Base-by-base conservation (phyloP, 1,284 basidiomycete species). In the Moesziomyces sp. region DNA sequence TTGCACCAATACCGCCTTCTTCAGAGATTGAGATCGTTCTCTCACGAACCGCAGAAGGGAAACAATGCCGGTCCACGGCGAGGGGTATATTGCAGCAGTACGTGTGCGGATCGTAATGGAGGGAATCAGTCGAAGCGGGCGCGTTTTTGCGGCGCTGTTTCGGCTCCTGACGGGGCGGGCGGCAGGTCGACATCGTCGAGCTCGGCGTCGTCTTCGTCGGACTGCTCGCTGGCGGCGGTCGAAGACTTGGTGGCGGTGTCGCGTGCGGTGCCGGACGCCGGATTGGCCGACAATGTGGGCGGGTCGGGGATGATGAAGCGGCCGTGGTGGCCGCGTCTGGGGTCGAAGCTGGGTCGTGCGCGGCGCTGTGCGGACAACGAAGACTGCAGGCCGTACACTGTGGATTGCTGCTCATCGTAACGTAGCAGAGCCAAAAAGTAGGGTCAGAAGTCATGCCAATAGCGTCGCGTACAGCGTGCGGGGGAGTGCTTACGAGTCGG, bases 291-390 rank as follows among this genome's bases (percentile, higher is more conserved):
- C 19, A 43, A 24, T 26, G 30, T 45, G 28, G 62, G 26, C 0
- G 52, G 55, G 35, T 73, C 70, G 14, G 66, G 63, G 16, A 71
- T 46, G 43, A 79, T 66, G 47, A 81, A 77, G 19, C 74, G 60
- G 6, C 79, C 77, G 46, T 79, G 78, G 35, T 82, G 70, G 3
- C 80, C 80, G 3, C 79, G 57, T 18, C 80, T 50, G 3, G 78
- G 72, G 40, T 69, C 79, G 56, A 82, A 82, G 13, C 54, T 50
- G 18, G 74, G 59, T 26, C 72, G 52, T 1, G 75, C 62, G 14
- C 66, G 30, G 1, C 80, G 57, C 51, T 79, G 74, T 10, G 53
- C 24, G 3, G 59, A 48, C 14, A 82, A 54, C 0, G 74, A 72
- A 0, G 59, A 51, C 28, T 57, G 58, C 16, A 82, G 61, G 18